Base-by-base conservation (phyloP, 805 yeast species). In the Maudiozyma bulderi region DNA sequence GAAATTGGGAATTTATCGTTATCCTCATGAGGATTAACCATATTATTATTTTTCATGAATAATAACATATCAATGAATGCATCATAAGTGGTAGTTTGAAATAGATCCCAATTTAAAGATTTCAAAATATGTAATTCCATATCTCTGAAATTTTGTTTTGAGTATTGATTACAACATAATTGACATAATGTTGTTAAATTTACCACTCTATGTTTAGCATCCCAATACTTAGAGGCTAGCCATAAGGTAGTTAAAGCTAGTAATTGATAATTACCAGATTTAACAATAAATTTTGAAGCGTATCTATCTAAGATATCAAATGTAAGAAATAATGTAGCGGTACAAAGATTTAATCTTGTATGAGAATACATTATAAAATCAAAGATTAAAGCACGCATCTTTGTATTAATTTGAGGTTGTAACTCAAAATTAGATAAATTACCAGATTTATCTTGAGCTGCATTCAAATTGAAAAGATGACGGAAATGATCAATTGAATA, bases 181-280 rank as follows among this genome's bases (percentile, higher is more conserved):
- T 74, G 75, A 57, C 76, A 70, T 46, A 81, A 66, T 53, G 74
- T 76, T 46, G 71, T 70, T 48, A 80, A 64, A 20, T 75, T 68
- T 8, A 84, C 82, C 39, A 81, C 76, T 59, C 79, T 79, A 55
- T 76, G 76, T 66, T 89, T 78, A 52, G 79, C 76, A 53, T 88
- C 90, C 56, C 77, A 75, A 50, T 78, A 74, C 63, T 90, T 90
- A 37, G 95, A 77, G 3, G 95, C 89, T 15, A 91, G 78, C 97
- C 97, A 91, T 47, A 90, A 68, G 31, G 95, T 82, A 1, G 95
- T 82, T 55, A 95, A 79, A 31, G 95, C 95, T 30, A 90, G 79
- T 47, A 90, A 73, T 67, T 89, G 97, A 61, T 84, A 82, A 61
- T 88, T 95, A 52, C 84, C 86, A 54, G 84, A 78, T 63, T 84